Conservation (phyloP, 768 basidiomycete genomes). For the Lactarius akahatsu region DNA sequence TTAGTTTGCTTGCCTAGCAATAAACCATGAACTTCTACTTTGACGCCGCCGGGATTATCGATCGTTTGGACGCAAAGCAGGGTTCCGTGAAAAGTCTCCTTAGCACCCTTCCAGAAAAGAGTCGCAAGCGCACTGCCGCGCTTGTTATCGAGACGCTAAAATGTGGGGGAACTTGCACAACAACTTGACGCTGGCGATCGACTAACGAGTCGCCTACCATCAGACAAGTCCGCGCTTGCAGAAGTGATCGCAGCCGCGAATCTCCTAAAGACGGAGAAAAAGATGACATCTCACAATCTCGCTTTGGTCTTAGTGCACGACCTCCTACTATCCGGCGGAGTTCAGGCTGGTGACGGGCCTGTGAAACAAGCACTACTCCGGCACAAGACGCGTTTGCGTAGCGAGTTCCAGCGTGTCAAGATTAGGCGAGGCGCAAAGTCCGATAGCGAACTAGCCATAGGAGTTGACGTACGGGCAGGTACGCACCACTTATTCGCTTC, state of each 20-base stretch:
- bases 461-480: slow-evolving; percentile 66
- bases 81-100: slow-evolving; percentile 91
- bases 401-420: slow-evolving; percentile 84
- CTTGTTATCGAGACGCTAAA: slow-evolving; percentile 94
- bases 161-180: slow-evolving; percentile 49
- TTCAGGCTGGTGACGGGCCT: slow-evolving; percentile 89
- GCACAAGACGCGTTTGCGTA: slow-evolving; percentile 85
- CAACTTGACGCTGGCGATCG: neutral
- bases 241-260: slow-evolving; percentile 68
- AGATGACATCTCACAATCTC: slow-evolving; percentile 72
- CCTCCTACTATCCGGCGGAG: slow-evolving; percentile 75
- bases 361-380: slow-evolving; percentile 83
- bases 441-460: slow-evolving; percentile 61
- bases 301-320: slow-evolving; percentile 91
- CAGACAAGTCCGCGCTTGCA: slow-evolving; percentile 76
- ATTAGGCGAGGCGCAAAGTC: slow-evolving; percentile 68
- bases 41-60: slow-evolving; percentile 79
- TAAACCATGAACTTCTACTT: slow-evolving; percentile 91
- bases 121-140: slow-evolving; percentile 75
- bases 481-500: slow-evolving; percentile 25
- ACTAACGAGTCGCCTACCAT: slow-evolving; percentile 12
- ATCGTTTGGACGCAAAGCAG: slow-evolving; percentile 82
- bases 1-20: slow-evolving; percentile 21
- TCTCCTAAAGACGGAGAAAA: slow-evolving; percentile 73
- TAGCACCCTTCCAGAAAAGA: slow-evolving; percentile 67